Conservation (phyloP, 2,329 filamentous ascomycete genomes). For the Metarhizium album region DNA sequence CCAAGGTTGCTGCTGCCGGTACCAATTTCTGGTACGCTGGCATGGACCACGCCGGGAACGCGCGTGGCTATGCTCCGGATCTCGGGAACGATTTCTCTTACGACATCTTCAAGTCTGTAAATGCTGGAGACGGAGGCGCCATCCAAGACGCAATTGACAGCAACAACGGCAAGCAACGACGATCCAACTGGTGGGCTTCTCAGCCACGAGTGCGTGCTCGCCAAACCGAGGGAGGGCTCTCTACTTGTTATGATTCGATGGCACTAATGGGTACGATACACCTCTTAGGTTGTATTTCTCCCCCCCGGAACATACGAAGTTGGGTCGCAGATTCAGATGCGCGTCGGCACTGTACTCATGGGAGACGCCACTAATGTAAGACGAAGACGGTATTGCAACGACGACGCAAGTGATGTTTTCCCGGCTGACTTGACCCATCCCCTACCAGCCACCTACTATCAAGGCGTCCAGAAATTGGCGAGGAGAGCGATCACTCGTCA, state of each 20-base stretch:
- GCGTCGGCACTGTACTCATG: constrained; percentile 34
- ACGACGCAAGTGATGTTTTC: background rate
- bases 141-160: constrained; percentile 30
- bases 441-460: constrained; percentile 26
- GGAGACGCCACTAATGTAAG: constrained; percentile 29
- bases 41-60: constrained; percentile 26
- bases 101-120: constrained; percentile 17
- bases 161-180: constrained; percentile 20
- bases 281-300: constrained; percentile 26
- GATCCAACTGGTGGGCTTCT: constrained; percentile 23
- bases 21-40: constrained; percentile 31
- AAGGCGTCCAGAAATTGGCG: constrained; percentile 24
- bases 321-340: constrained; percentile 27
- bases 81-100: constrained; percentile 27
- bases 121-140: background rate
- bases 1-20: background rate
- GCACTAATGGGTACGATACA: background rate
- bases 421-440: background rate
- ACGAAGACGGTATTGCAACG: background rate
- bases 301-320: constrained; percentile 31
- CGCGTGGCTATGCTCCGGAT: constrained; percentile 30
- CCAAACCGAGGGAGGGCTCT: background rate
- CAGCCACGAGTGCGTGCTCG: constrained; percentile 25
- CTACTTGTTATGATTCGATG: background rate
- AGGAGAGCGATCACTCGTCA: constrained; percentile 21